Evolutionary conservation across 176 grass and related monocot species (phyloP).

Genomic region (Triticum monococcum): DNA sequence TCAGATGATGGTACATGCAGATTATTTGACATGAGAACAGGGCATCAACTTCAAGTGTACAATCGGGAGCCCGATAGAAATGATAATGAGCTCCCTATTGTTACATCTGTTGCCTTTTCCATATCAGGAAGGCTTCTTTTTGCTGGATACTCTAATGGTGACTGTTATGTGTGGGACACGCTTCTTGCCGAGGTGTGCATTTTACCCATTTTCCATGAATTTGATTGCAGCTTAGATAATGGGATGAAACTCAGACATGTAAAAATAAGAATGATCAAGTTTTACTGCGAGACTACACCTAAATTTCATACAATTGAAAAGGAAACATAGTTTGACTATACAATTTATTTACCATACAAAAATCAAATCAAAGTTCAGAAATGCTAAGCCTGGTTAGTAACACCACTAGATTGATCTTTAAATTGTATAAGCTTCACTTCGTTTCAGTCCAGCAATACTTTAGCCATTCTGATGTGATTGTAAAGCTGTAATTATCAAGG

Average conservation of each 20-base stretch:
- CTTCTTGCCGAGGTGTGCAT: slow-evolving; percentile 80
- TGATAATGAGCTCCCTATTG: slow-evolving; percentile 67
- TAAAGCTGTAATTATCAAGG: slow-evolving; percentile 5
- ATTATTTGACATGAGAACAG: slow-evolving; percentile 97
- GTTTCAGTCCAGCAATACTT: neutral
- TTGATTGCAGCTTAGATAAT: slow-evolving; percentile 13
- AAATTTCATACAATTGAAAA: neutral
- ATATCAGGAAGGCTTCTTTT: slow-evolving; percentile 99
- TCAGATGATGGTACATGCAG: slow-evolving; percentile 95
- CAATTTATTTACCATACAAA: neutral
- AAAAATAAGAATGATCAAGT: neutral
- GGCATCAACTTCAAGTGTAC: slow-evolving; percentile 97
- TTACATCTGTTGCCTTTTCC: slow-evolving; percentile 94
- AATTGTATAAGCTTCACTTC: neutral
- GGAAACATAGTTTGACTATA: neutral
- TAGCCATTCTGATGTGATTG: neutral
- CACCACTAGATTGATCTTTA: neutral
- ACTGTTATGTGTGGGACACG: slow-evolving; percentile 98
- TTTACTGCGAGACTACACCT: neutral
- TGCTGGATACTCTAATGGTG: slow-evolving; percentile 96
- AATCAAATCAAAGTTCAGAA: neutral
- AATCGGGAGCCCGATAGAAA: slow-evolving; percentile 51
- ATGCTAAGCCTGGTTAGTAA: neutral
- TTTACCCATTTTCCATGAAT: neutral
- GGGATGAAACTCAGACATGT: neutral